phyloP scores from a whole-genome alignment of 768 basidiomycete species.

The Dioszegia crocea region DNA sequence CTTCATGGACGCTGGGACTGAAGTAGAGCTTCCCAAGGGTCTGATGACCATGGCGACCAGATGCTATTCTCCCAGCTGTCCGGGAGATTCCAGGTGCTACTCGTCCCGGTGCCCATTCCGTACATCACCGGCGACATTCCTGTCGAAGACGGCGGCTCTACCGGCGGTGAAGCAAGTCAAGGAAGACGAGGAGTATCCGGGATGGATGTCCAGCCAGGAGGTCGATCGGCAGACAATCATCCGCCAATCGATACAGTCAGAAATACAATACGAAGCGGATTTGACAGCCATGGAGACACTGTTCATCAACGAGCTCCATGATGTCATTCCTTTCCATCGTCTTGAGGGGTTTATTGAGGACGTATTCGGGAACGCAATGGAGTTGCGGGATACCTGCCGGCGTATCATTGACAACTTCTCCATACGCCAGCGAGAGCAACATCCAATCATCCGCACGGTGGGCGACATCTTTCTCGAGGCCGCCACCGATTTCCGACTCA shows the following conservation, averaged over 20 bases:
- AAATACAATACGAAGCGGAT: constrained; percentile 84
- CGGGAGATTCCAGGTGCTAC: constrained; percentile 75
- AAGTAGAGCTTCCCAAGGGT: constrained; percentile 56
- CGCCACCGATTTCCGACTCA: constrained; percentile 78
- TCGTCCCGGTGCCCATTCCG: constrained; percentile 62
- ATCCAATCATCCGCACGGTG: constrained; percentile 73
- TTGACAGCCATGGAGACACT: constrained; percentile 80
- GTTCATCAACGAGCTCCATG: constrained; percentile 70
- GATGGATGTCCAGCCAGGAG: constrained; percentile 70
- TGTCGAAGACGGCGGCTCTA: constrained; percentile 8
- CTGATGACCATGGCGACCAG: constrained; percentile 83
- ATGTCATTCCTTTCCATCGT: constrained; percentile 62
- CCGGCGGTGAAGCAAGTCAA: constrained; percentile 56
- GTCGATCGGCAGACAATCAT: constrained; percentile 77
- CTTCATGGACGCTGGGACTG: constrained; percentile 75
- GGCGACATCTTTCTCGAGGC: constrained; percentile 85
- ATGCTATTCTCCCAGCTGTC: constrained; percentile 84
- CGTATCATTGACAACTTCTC: constrained; percentile 79
- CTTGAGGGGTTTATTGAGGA: constrained; percentile 92
- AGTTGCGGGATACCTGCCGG: constrained; percentile 80
- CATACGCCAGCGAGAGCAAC: constrained; percentile 80
- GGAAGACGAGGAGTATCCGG: constrained; percentile 71
- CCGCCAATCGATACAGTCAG: constrained; percentile 78
- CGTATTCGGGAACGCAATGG: constrained; percentile 87
- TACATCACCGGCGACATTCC: constrained; percentile 30